Evolutionary conservation across 2,329 filamentous ascomycete genomes (phyloP).

Genomic region (Penicillium aurantiogriseum): DNA sequence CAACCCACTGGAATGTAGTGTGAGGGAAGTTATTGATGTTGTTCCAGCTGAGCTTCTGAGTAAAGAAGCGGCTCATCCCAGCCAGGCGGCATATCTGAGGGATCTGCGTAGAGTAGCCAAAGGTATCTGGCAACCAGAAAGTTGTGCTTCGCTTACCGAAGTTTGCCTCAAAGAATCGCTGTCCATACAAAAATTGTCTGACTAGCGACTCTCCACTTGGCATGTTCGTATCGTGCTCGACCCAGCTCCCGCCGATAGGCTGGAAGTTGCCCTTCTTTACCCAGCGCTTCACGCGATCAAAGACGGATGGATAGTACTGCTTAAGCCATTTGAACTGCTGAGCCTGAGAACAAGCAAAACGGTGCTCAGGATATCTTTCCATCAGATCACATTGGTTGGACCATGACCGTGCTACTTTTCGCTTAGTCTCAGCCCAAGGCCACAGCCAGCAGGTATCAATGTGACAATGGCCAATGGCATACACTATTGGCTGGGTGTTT

Average conservation of each 20-base stretch:
- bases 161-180: constrained; percentile 88
- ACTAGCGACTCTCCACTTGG: constrained; percentile 92
- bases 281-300: constrained; percentile 86
- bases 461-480: constrained; percentile 91
- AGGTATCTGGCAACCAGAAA: constrained; percentile 98
- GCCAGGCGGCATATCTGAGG: constrained; percentile 89
- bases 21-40: constrained; percentile 99
- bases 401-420: constrained; percentile 94
- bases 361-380: constrained; percentile 90
- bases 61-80: constrained; percentile 96
- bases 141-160: constrained; percentile 87
- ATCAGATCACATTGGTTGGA: constrained; percentile 94
- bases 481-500: constrained; percentile 73
- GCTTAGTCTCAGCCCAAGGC: constrained; percentile 97
- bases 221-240: constrained; percentile 97
- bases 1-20: constrained; percentile 98
- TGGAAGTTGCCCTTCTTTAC: constrained; percentile 89
- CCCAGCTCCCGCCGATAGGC: constrained; percentile 96
- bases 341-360: constrained; percentile 88
- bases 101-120: constrained; percentile 93
- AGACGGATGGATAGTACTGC: constrained; percentile 80
- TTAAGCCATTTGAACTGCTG: constrained; percentile 99
- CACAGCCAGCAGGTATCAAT: constrained; percentile 99
- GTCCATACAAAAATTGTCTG: constrained; percentile 91
- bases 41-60: constrained; percentile 99